Evolutionary conservation across 2,329 filamentous ascomycete species (phyloP), one percentile per base, ranked within the genome.

Genomic region (Phyllosticta capitalensis): DNA sequence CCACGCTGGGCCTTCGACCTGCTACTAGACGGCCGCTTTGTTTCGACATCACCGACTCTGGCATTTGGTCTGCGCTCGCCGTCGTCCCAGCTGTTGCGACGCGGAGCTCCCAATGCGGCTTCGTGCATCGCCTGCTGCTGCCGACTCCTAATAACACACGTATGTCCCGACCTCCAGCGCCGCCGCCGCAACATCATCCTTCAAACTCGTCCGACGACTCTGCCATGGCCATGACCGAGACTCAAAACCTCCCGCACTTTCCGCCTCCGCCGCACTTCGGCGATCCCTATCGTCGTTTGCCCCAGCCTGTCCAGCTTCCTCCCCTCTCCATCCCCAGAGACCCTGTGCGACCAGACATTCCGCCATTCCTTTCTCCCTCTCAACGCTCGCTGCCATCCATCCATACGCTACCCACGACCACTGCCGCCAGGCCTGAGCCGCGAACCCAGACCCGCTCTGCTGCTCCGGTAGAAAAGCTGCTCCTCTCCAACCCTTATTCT

Each of bases 141-240:
- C 67, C 69, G 69, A 67, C 70, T 72, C 70, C 68, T 72, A 71
- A 73, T 69, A 72, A 72, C 68, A 70, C 68, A 72, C 72, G 72
- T 71, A 74, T 74, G 72, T 74, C 72, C 70, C 71, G 72, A 70
- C 67, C 67, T 70, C 65, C 63, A 68, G 67, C 66, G 26, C 69
- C 73, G 63, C 68, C 74, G 67, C 73, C 74, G 64, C 67, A 74
- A 61, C 73, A 75, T 71, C 73, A 75, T 71, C 71, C 73, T 60
- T 70, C 72, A 60, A 70, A 68, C 63, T 64, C 67, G 55, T 67
- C 66, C 64, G 67, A 64, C 65, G 65, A 69, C 59, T 61, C 69
- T 63, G 62, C 69, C 22, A 55, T 56, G 68, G 69, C 69, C 61
- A 78, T 78, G 76, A 76, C 76, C 30, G 75, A 77, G 65, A 75